A percentile compares a stretch with the other conserved stretches of the same genome.
Evolutionary conservation across 495 filamentous ascomycete species (phyloP).

Genomic region (Penicillium psychrofluorescens): DNA sequence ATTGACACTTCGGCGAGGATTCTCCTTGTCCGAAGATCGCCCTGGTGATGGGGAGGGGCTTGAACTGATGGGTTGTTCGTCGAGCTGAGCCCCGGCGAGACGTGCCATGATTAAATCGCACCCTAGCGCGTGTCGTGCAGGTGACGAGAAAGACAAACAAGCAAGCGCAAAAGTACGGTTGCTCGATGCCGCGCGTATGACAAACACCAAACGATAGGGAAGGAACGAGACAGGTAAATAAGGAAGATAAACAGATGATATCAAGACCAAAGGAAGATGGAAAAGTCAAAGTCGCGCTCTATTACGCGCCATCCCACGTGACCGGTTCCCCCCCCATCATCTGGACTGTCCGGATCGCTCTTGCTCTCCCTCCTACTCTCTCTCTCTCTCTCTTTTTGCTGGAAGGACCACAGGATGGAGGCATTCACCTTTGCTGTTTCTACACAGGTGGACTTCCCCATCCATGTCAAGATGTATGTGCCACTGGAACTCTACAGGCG

Average conservation of each 20-base stretch:
- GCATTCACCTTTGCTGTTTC: conserved; percentile 91
- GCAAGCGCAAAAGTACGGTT: neutral
- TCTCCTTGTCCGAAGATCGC: conserved; percentile 54
- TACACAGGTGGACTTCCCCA: conserved; percentile 63
- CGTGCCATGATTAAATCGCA: conserved; percentile 19
- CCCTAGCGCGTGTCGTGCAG: neutral
- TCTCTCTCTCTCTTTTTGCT: neutral
- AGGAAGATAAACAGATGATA: no score
- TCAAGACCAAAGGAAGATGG: no score
- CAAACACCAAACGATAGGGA: no score
- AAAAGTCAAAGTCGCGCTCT: no score
- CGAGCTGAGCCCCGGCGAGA: conserved; percentile 14
- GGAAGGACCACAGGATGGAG: conserved; percentile 54
- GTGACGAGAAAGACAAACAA: conserved; percentile 2
- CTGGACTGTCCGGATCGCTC: no score
- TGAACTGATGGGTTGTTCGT: conserved; percentile 14
- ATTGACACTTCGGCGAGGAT: conserved; percentile 22
- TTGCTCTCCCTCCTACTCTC: neutral
- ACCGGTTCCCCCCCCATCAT: neutral
- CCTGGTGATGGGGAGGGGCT: conserved; percentile 34
- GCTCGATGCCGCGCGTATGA: no score
- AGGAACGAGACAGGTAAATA: no score
- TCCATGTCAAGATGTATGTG: conserved; percentile 77
- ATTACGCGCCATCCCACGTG: neutral
- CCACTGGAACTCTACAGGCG: neutral